phyloP scores from a whole-genome alignment of 2,329 filamentous ascomycete species.

The Aspergillus costaricaensis region DNA sequence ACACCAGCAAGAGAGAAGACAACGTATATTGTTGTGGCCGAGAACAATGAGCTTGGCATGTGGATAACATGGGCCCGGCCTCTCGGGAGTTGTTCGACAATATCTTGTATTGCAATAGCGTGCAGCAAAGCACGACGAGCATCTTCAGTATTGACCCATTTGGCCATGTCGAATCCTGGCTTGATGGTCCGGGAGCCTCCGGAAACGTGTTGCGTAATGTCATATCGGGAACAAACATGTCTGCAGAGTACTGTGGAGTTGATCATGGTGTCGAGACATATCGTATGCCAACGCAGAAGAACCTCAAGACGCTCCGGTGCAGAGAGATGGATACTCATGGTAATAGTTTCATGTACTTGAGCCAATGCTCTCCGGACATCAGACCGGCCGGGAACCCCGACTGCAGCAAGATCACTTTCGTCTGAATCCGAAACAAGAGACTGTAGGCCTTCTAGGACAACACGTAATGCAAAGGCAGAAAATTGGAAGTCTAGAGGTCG shows the following conservation, averaged over 20 bases:
- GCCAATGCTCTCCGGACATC: conserved; percentile 45
- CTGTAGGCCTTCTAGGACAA: conserved; percentile 49
- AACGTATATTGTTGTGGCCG: conserved; percentile 47
- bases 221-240: conserved; percentile 42
- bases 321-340: conserved; percentile 38
- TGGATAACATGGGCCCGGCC: conserved; percentile 50
- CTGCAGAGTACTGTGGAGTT: conserved; percentile 45
- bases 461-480: conserved; percentile 45
- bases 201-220: conserved; percentile 45
- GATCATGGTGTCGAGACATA: conserved; percentile 47
- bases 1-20: conserved; percentile 44
- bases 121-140: conserved; percentile 47
- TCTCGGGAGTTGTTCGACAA: conserved; percentile 48
- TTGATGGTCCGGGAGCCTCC: conserved; percentile 31
- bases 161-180: conserved; percentile 38
- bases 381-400: conserved; percentile 44
- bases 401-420: conserved; percentile 38
- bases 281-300: conserved; percentile 48
- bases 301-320: conserved; percentile 43
- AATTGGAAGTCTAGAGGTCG: conserved; percentile 35
- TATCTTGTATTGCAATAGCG: conserved; percentile 50
- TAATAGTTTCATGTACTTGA: conserved; percentile 44
- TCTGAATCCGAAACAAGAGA: conserved; percentile 46
- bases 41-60: conserved; percentile 49
- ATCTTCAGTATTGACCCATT: conserved; percentile 43